Conservation (phyloP, 768 basidiomycete genomes). For the Leucosporidium scottii region DNA sequence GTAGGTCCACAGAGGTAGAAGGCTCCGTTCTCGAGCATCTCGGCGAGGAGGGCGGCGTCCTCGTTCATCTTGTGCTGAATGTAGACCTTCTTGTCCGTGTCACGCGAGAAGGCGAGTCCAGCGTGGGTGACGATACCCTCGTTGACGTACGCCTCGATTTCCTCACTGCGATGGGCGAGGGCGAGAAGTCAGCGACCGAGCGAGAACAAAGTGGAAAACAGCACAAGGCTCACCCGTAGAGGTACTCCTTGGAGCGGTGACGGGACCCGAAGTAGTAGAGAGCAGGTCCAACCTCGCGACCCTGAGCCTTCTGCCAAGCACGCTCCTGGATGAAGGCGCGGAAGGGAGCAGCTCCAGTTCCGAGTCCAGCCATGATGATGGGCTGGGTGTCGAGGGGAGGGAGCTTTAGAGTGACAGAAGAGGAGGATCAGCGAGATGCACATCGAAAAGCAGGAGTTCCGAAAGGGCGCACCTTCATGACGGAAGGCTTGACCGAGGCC, state of each 20-base stretch:
- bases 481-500: conserved; percentile 95
- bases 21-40: conserved; percentile 62
- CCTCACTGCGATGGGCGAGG: conserved; percentile 38
- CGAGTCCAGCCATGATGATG: conserved; percentile 96
- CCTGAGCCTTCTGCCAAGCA: conserved; percentile 68
- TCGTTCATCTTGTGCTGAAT: conserved; percentile 98
- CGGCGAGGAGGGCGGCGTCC: conserved; percentile 68
- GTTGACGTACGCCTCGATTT: conserved; percentile 82
- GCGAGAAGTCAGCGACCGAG: background rate
- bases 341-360: conserved; percentile 98
- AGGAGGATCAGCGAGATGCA: background rate
- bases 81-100: conserved; percentile 86
- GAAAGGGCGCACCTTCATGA: conserved; percentile 99
- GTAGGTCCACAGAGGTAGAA: conserved; percentile 98
- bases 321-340: conserved; percentile 97
- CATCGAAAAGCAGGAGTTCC: too few species aligned
- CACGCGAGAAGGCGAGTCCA: conserved; percentile 93
- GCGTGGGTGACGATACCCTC: conserved; percentile 79
- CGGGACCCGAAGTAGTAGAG: conserved; percentile 99
- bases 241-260: conserved; percentile 87
- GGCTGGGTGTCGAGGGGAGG: conserved; percentile 79
- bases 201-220: background rate
- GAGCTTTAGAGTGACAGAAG: conserved; percentile 51
- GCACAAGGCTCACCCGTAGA: conserved; percentile 57
- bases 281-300: conserved; percentile 75